Conservation (phyloP, 805 yeast genomes). For the Myxozyma sirexii region DNA sequence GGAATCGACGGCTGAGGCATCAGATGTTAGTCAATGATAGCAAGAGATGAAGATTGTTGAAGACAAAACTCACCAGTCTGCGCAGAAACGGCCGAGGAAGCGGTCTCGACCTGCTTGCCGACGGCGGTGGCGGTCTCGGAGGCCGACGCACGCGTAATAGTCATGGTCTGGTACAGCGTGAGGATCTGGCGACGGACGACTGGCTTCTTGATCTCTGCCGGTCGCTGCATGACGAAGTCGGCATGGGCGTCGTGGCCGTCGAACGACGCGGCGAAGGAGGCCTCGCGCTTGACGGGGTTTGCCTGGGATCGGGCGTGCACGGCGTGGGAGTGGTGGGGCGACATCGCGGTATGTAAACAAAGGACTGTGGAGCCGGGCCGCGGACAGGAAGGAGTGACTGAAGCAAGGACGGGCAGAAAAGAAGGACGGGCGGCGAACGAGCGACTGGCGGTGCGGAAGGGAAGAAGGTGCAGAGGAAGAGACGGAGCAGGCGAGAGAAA, state of each 20-base stretch:
- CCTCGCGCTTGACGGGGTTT: conserved; percentile 1
- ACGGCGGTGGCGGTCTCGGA: conserved; percentile 16
- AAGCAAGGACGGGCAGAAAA: not conserved
- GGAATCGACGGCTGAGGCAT: not conserved
- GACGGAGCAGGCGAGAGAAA: not conserved
- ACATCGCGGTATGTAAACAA: not conserved
- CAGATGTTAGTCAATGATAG: too few species aligned
- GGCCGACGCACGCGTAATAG: conserved; percentile 18
- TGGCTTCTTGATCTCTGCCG: conserved; percentile 6
- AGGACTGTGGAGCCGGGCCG: too few species aligned
- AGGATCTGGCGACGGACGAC: conserved; percentile 28
- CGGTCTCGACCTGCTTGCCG: not conserved
- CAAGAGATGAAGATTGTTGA: not conserved
- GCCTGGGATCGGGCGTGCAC: conserved; percentile 3
- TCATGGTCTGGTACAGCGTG: conserved; percentile 24
- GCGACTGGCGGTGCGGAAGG: not conserved
- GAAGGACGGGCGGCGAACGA: not conserved
- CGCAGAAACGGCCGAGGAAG: not conserved
- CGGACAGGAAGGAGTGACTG: not conserved
- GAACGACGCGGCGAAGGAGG: conserved; percentile 4
- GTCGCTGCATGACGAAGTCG: conserved; percentile 5
- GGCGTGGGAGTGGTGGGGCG: conserved; percentile 16
- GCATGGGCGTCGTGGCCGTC: conserved; percentile 8
- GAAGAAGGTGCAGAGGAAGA: not conserved
- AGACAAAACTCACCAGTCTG: too few species aligned